These are phyloP conservation scores for Skeletonema potamos DNA, from an alignment of 108 stramenopile genomes.

Conservation along the genomic window DNA sequence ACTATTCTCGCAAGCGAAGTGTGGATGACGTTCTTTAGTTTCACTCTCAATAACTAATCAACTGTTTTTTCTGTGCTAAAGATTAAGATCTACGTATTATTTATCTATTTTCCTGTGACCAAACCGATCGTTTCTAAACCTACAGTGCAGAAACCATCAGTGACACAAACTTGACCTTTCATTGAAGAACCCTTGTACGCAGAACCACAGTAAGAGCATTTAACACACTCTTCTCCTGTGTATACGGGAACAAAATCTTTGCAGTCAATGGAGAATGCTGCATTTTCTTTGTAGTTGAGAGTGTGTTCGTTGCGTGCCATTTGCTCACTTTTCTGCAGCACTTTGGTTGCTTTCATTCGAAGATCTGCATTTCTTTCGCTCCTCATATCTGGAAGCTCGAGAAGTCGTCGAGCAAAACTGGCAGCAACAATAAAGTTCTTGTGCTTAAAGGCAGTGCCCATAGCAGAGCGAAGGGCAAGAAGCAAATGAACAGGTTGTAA, in stretches of 20 bases:
- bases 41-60: not conserved
- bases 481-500: conserved; percentile 96
- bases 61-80: not conserved
- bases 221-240: conserved; percentile 57
- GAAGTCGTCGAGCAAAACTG: conserved; percentile 94
- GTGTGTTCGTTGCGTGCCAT: conserved; percentile 96
- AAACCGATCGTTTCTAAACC: conserved; percentile 96
- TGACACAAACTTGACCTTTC: conserved; percentile 77
- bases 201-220: conserved; percentile 91
- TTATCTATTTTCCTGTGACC: conserved; percentile 75
- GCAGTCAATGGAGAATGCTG: conserved; percentile 93
- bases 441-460: conserved; percentile 98
- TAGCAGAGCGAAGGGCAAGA: conserved; percentile 95
- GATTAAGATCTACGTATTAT: not conserved
- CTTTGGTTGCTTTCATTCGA: conserved; percentile 92
- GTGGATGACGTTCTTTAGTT: conserved; percentile 31
- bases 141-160: conserved; percentile 86
- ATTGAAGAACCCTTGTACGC: conserved; percentile 66
- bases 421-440: conserved; percentile 97
- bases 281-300: conserved; percentile 96
- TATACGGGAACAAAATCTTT: conserved; percentile 90
- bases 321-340: conserved; percentile 96
- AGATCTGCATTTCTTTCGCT: conserved; percentile 94
- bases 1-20: conserved; percentile 23
- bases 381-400: conserved; percentile 96